Evolutionary conservation across 805 yeast genomes (phyloP), one percentile per base, ranked within the genome.

Genomic region (Lipomyces starkeyi): DNA sequence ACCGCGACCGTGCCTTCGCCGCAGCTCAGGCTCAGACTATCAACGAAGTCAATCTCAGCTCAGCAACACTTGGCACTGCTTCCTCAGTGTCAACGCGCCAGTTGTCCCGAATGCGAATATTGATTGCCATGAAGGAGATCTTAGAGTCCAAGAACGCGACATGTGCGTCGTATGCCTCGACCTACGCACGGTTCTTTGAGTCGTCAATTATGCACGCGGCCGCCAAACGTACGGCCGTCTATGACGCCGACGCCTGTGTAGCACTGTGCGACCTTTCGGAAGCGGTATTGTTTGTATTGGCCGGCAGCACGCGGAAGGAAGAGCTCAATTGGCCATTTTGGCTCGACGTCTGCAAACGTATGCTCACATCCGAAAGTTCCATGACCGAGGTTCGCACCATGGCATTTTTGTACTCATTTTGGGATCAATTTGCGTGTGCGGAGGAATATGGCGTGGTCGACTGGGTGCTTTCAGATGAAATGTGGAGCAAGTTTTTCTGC

Each of bases 281-380:
- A 64, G 83, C 80, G 68, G 78, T 77, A 74, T 62, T 81, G 27
- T 70, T 76, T n/a, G 73, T 76, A 13, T 73, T 80, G 11, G 55
- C 64, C 32, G 71, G 75, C 58, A 76, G 75, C 59, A 69, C 78
- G 11, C 70, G 72, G 29, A 70, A 77, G 13, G 69, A 70, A 2
- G 77, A 75, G 8, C 78, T 91, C 29, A 85, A 89, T 78, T 91
- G 97, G 95, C 80, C 81, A 61, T 91, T 92, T 74, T 91, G 97
- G 97, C 76, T 89, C 6, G 81, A 83, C 63, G 88, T 90, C 17
- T 77, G 82, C 14, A 78, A 84, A 67, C 80, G 85, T 65, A 84
- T 91, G 88, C 76, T 91, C n/a, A 74, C 80, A 7, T 86, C 91
- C 7, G 87, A 86, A 58, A 90, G 86, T 76, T 82, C 87, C 71